Evolutionary conservation across 495 filamentous ascomycete genomes (phyloP).

Genomic region (Penicillium lividum): DNA sequence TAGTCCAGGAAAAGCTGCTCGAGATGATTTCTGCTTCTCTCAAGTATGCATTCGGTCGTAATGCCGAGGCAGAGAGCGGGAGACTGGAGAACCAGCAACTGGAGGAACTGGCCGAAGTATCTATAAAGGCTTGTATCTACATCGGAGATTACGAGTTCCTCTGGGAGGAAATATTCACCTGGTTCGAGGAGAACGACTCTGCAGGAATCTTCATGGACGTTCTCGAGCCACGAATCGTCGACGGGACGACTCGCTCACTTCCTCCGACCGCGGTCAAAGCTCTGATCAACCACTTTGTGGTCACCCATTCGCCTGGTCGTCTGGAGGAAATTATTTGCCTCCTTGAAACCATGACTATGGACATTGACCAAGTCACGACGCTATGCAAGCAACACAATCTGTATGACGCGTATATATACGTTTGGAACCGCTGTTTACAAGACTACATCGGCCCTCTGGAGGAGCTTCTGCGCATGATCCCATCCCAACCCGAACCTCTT

Average conservation of each 20-base stretch:
- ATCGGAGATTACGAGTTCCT: constrained; percentile 78
- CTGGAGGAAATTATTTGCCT: constrained; percentile 96
- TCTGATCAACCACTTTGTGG: constrained; percentile 77
- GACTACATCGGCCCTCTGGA: constrained; percentile 91
- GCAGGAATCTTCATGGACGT: constrained; percentile 81
- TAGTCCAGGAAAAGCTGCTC: constrained; percentile 85
- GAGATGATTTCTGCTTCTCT: constrained; percentile 95
- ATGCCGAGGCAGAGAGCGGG: constrained; percentile 46
- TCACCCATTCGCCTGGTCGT: constrained; percentile 65
- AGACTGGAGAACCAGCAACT: constrained; percentile 60
- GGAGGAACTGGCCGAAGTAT: constrained; percentile 76
- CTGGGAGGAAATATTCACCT: constrained; percentile 87
- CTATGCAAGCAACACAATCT: constrained; percentile 89
- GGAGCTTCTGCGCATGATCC: constrained; percentile 76
- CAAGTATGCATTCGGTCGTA: constrained; percentile 79
- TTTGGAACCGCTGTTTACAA: constrained; percentile 87
- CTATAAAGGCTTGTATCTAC: constrained; percentile 77
- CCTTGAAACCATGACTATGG: constrained; percentile 85
- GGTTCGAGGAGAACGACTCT: constrained; percentile 75
- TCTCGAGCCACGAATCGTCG: constrained; percentile 81
- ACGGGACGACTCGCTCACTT: constrained; percentile 69
- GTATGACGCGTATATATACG: constrained; percentile 94
- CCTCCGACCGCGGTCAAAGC: constrained; percentile 86
- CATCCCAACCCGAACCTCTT: constrained; percentile 28
- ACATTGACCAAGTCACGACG: constrained; percentile 88